Conservation (phyloP, 108 stramenopile genomes). For the Epithemia pelagica region DNA sequence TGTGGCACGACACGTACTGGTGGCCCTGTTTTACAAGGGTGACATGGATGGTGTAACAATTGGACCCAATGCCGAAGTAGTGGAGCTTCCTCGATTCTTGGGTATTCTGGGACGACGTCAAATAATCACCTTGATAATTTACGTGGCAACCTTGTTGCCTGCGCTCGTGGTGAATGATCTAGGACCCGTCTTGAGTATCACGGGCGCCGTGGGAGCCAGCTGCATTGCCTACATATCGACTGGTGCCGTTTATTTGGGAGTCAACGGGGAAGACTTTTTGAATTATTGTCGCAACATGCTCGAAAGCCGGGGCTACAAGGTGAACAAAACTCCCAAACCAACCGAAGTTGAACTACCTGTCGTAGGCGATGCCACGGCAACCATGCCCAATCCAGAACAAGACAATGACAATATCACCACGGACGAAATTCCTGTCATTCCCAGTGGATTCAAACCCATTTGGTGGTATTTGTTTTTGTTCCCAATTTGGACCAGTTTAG, state of each 20-base stretch:
- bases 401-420: neutral
- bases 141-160: slow-evolving; percentile 54
- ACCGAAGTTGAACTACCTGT: slow-evolving; percentile 48
- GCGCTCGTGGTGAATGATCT: slow-evolving; percentile 68
- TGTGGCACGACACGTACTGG: slow-evolving; percentile 72
- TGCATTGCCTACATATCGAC: slow-evolving; percentile 67
- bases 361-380: slow-evolving; percentile 52
- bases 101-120: slow-evolving; percentile 40
- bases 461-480: slow-evolving; percentile 34
- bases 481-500: slow-evolving; percentile 33
- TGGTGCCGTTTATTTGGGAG: slow-evolving; percentile 68
- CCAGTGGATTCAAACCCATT: slow-evolving; percentile 17
- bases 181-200: slow-evolving; percentile 72
- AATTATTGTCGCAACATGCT: slow-evolving; percentile 11
- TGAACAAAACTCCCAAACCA: slow-evolving; percentile 9
- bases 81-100: slow-evolving; percentile 27
- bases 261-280: slow-evolving; percentile 66
- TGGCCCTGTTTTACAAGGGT: slow-evolving; percentile 56
- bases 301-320: slow-evolving; percentile 1
- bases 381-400: slow-evolving; percentile 17
- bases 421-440: neutral
- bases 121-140: slow-evolving; percentile 47
- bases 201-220: slow-evolving; percentile 68
- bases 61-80: slow-evolving; percentile 7
- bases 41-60: slow-evolving; percentile 56